Conservation (phyloP, 106 monocot genomes). For the Phalaenopsis equestris region DNA sequence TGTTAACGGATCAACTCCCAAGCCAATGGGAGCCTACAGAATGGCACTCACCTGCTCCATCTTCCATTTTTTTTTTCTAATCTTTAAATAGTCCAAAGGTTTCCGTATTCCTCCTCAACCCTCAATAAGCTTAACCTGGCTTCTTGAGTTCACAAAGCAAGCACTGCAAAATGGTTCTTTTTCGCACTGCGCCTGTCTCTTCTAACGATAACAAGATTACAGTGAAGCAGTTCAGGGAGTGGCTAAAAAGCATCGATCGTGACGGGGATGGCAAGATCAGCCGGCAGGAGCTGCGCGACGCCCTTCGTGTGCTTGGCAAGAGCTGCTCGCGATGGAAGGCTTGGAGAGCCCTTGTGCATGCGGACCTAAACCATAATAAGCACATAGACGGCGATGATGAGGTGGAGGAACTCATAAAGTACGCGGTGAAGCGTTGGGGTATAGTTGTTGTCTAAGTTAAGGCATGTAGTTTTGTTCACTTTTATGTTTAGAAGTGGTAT, state of each 20-base stretch:
- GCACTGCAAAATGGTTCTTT: background rate
- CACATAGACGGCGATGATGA: slow-evolving; percentile 12
- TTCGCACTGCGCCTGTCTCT: background rate
- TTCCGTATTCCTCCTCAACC: background rate
- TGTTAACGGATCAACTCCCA: too few species aligned
- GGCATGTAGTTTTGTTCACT: background rate
- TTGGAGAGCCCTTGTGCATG: slow-evolving; percentile 12
- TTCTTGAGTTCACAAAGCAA: background rate
- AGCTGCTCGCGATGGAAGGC: slow-evolving; percentile 15
- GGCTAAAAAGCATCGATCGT: slow-evolving; percentile 9
- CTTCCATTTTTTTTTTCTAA: too few species aligned
- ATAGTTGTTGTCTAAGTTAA: background rate
- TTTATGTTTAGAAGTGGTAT: too few species aligned
- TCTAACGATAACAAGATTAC: background rate
- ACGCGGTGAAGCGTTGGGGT: slow-evolving; percentile 11
- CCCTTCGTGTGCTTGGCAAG: slow-evolving; percentile 10
- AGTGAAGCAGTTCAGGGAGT: slow-evolving; percentile 12
- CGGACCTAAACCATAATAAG: slow-evolving; percentile 15
- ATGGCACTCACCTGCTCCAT: too few species aligned
- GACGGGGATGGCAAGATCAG: slow-evolving; percentile 14
- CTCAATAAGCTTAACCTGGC: background rate
- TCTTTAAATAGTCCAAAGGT: too few species aligned
- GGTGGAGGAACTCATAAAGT: slow-evolving; percentile 19
- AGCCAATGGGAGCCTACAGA: too few species aligned
- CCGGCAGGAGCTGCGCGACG: slow-evolving; percentile 15